Percentiles rank a stretch among this genome's conserved stretches.
phyloP scores from a whole-genome alignment of 148 eudicot genomes.

The Rhododendron molle region DNA sequence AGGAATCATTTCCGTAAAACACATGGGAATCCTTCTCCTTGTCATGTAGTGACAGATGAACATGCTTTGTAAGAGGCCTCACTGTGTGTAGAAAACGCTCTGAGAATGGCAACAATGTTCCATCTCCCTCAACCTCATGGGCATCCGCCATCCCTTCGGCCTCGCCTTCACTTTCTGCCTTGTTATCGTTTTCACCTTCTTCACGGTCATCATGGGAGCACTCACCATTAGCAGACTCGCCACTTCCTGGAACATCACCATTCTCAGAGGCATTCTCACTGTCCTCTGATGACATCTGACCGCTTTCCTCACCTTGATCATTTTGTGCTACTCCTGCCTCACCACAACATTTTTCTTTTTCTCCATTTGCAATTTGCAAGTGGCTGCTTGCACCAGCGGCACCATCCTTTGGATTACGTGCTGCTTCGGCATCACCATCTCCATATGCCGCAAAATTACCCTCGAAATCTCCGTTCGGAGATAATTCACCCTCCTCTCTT shows the following conservation, averaged over 20 bases:
- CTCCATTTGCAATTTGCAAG: conserved; percentile 24
- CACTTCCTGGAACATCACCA: conserved; percentile 70
- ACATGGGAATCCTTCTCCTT: conserved; percentile 39
- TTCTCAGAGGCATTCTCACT: conserved; percentile 78
- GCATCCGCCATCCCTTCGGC: conserved; percentile 56
- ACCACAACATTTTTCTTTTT: conserved; percentile 22
- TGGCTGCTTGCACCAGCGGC: conserved; percentile 21
- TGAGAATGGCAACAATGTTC: conserved; percentile 35
- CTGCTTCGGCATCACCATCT: conserved; percentile 29
- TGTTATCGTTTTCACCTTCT: conserved; percentile 41
- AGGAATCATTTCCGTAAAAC: conserved; percentile 77
- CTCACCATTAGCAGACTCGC: conserved; percentile 78
- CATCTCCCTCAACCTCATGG: conserved; percentile 53
- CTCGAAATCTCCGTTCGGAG: conserved; percentile 63
- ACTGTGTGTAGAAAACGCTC: conserved; percentile 47
- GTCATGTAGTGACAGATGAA: conserved; percentile 35
- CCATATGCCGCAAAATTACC: conserved; percentile 49
- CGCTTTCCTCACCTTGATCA: conserved; percentile 61
- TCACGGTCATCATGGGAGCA: conserved; percentile 60
- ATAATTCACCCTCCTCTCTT: conserved; percentile 86
- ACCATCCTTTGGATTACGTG: conserved; percentile 29
- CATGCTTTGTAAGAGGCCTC: conserved; percentile 59
- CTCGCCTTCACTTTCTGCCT: conserved; percentile 78
- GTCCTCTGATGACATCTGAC: conserved; percentile 58
- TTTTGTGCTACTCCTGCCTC: conserved; percentile 30